These are phyloP conservation scores for Didymella arachidicola DNA, from an alignment of 2,329 filamentous ascomycete species.

Conservation along the genomic window DNA sequence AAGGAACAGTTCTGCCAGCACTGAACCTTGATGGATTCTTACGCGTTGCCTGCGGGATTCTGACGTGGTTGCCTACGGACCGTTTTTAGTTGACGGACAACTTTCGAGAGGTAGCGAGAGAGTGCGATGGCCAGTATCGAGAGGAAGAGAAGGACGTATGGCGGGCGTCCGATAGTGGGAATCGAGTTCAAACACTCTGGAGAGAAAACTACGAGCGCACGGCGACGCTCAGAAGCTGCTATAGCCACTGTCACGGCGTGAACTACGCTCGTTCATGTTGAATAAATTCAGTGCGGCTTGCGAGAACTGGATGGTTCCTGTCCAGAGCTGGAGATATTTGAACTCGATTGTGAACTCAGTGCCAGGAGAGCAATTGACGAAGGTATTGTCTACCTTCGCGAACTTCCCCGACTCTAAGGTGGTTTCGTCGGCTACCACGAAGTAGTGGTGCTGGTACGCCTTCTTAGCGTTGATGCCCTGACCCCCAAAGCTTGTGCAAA, in stretches of 20 bases:
- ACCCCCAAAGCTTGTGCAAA: conserved; percentile 24
- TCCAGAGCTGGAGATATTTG: conserved; percentile 22
- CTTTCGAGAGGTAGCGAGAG: neutral
- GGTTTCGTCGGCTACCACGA: conserved; percentile 21
- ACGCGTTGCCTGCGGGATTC: neutral
- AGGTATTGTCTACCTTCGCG: conserved; percentile 21
- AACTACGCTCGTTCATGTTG: conserved; percentile 21
- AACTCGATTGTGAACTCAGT: conserved; percentile 27
- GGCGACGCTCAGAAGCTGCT: neutral
- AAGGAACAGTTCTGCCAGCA: neutral
- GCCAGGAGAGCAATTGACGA: conserved; percentile 28
- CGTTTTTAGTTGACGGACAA: neutral
- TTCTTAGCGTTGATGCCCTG: conserved; percentile 4
- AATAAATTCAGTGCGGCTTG: conserved; percentile 16
- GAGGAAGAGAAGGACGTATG: neutral
- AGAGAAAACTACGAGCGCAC: neutral
- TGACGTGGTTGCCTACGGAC: neutral
- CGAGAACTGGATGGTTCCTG: conserved; percentile 7
- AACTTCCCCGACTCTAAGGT: conserved; percentile 21
- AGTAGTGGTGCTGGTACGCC: conserved; percentile 13
- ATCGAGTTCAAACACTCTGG: neutral
- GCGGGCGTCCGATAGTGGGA: neutral
- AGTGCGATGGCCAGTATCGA: neutral
- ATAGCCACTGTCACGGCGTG: conserved; percentile 1
- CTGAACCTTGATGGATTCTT: neutral